Base-by-base conservation (phyloP, 148 eudicot species). In the Diospyros lotus region DNA sequence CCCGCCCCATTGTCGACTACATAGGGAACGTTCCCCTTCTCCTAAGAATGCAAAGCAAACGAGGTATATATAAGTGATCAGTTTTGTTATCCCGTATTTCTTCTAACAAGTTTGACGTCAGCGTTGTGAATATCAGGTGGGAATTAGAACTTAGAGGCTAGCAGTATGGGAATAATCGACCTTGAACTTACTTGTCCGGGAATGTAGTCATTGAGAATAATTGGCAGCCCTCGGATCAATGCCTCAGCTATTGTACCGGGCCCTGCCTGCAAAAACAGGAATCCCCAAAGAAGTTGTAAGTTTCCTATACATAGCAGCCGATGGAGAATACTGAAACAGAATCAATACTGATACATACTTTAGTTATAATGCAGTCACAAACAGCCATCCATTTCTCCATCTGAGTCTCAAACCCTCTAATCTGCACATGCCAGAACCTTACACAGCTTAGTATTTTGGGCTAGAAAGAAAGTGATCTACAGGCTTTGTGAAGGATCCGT, bases 361-460 rank as follows among this genome's bases (percentile, higher is more conserved):
- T 94, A 45, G 98, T 94, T 13, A 94, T 94, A 62, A 94, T 94
- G 79, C 98, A 94, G 75, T 94, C 98, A 75, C 97, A 94, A 78
- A 96, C 93, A 46, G 97, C 97, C 98, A 94, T 94, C 97, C 97
- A 94, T 78, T 90, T 94, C 84, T 88, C 90, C 97, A 94, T 94
- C 73, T 90, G 95, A 74, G 82, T 90, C 85, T 94, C 95, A 68
- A 94, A 94, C 54, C 96, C 98, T 80, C 92, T 89, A 43, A 91
- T 71, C 98, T 94, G 59, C 56, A 79, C 8, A 50, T 42, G 10
- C 63, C 18, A 38, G 43, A 50, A 68, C 46, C 3, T 2, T 0
- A 39, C 1, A 39, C 28, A 69, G 44, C 12, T 54, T 65, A 66
- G 41, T 51, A 65, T 71, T 39, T 17, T 6, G 0, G 58, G 11